Percentiles rank a stretch among this genome's conserved stretches.
These are phyloP conservation scores for Cordyceps militaris DNA, from an alignment of 2,329 filamentous ascomycete species.

Conservation along the genomic window DNA sequence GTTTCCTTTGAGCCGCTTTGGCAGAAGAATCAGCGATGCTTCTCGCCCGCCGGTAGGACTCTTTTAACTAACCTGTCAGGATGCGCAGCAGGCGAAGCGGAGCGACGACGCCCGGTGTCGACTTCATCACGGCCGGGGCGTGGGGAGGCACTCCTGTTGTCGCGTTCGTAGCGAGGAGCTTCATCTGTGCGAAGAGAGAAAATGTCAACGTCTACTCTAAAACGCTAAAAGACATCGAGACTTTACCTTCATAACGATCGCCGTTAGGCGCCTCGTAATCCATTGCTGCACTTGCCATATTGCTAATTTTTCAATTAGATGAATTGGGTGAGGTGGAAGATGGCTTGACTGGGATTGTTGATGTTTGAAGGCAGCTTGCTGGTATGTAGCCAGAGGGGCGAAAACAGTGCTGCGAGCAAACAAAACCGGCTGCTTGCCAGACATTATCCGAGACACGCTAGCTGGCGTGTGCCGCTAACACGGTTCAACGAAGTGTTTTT, in stretches of 20 bases:
- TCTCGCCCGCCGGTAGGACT: background rate
- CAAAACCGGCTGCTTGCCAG: background rate
- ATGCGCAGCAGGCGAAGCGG: constrained; percentile 52
- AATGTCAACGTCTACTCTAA: background rate
- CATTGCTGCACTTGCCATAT: constrained; percentile 60
- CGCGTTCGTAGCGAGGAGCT: constrained; percentile 57
- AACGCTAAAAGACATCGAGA: background rate
- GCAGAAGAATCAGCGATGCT: background rate
- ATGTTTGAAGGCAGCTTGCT: constrained; percentile 2
- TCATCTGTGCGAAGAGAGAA: constrained; percentile 41
- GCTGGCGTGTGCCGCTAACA: background rate
- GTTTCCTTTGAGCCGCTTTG: constrained; percentile 45
- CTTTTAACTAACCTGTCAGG: constrained; percentile 26
- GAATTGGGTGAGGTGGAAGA: background rate
- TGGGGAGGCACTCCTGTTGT: constrained; percentile 60
- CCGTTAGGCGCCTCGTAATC: constrained; percentile 63
- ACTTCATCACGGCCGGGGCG: constrained; percentile 54
- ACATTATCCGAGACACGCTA: background rate
- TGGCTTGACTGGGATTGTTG: constrained; percentile 3
- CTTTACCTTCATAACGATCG: constrained; percentile 59
- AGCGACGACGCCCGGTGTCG: constrained; percentile 53
- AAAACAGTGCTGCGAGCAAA: constrained; percentile 4
- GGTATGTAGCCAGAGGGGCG: background rate
- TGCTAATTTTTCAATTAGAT: constrained; percentile 15
- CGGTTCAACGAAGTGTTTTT: background rate